Evolutionary conservation across 345 rosid species (phyloP).

Genomic region (Populus simonii): DNA sequence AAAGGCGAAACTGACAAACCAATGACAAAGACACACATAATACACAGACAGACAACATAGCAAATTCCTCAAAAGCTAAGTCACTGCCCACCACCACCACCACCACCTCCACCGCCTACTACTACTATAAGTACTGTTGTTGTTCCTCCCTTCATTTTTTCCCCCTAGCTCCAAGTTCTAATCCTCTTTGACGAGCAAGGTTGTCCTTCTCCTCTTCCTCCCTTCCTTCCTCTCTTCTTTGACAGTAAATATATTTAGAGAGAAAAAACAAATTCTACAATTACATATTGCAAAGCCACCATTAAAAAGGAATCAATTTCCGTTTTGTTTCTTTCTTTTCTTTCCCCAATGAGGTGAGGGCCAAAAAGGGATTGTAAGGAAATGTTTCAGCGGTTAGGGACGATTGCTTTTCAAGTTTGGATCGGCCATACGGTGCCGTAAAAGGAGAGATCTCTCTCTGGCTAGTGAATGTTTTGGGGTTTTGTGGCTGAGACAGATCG

Average conservation of each 20-base stretch:
- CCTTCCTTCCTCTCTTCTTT: background rate
- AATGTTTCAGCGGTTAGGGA: conserved; percentile 36
- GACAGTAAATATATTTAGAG: background rate
- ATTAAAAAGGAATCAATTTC: background rate
- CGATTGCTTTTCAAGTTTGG: conserved; percentile 24
- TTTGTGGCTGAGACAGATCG: conserved; percentile 41
- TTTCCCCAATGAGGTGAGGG: background rate
- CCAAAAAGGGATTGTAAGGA: background rate
- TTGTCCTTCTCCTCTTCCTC: background rate
- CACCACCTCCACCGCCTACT: background rate
- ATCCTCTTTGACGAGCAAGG: background rate
- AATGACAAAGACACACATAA: conserved; percentile 27
- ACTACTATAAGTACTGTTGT: background rate
- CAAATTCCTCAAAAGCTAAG: conserved; percentile 6
- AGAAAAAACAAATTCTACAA: no score
- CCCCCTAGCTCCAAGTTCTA: no score
- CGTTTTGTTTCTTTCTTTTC: background rate
- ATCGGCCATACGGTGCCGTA: conserved; percentile 15
- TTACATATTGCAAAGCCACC: background rate
- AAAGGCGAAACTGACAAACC: conserved; percentile 42
- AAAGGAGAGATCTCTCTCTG: conserved; percentile 25
- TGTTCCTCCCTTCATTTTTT: background rate
- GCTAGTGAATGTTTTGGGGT: conserved; percentile 16
- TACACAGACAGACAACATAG: conserved; percentile 2
- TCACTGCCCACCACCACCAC: background rate